A percentile compares a stretch with the other conserved stretches of the same genome.
Conservation (phyloP, 1,284 basidiomycete genomes). For the Puccinia triticina region DNA sequence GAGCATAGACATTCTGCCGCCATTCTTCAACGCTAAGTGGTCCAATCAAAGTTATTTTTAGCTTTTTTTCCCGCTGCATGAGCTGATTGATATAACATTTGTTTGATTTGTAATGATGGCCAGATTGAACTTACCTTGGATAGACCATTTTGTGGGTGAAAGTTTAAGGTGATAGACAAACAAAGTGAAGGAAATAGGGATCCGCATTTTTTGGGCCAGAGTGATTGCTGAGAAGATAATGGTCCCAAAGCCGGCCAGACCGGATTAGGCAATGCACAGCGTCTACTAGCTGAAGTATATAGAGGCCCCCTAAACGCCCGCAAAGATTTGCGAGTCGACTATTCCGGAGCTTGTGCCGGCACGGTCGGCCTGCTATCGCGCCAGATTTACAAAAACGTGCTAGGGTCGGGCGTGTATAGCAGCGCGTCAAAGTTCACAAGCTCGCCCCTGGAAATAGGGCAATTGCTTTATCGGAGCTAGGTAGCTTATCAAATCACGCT, state of each 20-base stretch:
- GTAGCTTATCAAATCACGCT: not conserved
- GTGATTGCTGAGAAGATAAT: not conserved
- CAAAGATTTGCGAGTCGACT: not conserved
- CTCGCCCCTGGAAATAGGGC: constrained; percentile 20
- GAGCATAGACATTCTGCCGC: constrained; percentile 4
- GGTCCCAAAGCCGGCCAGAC: not conserved
- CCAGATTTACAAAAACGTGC: constrained; percentile 1
- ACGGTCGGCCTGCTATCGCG: not conserved
- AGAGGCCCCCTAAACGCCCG: not conserved
- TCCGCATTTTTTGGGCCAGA: not conserved
- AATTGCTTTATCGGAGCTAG: not conserved
- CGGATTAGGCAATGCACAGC: constrained; percentile 8
- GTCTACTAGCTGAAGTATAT: not conserved
- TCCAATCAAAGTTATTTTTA: not conserved
- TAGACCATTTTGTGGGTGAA: not conserved
- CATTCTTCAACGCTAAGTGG: constrained; percentile 8
- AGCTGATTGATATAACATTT: not conserved
- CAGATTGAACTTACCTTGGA: not conserved
- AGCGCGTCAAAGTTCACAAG: not conserved
- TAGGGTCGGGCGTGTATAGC: not conserved
- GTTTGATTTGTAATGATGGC: not conserved
- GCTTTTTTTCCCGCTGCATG: not conserved
- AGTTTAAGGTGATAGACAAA: not conserved
- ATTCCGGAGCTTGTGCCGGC: constrained; percentile 2
- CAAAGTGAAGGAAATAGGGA: not conserved